Base-by-base conservation (phyloP, 2,329 filamentous ascomycete genomes). In the Hymenoscyphus scutula region DNA sequence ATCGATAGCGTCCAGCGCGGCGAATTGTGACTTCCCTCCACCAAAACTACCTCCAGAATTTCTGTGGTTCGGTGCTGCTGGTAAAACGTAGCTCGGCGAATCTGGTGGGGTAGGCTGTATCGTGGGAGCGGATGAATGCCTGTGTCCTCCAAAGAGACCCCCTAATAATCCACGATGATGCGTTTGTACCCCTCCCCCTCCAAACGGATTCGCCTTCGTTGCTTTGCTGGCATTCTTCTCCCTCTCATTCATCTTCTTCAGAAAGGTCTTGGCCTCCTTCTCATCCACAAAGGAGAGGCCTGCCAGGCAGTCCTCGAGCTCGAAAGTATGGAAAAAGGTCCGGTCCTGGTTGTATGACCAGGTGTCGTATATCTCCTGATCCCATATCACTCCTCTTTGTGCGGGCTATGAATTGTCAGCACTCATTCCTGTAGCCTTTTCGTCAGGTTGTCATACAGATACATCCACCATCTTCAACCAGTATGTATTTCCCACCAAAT, bases 391-490 rank as follows among this genome's bases (percentile, higher is more conserved):
- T 62, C 94, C 93, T 74, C 89, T 86, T 74, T 87, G 88, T 58
- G 89, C 81, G 62, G 91, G 84, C 89, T 94, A 73, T 54, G 37
- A 17, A 56, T 55, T 58, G 59, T 71, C 66, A 71, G 69, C 60
- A 62, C 58, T 19, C 48, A 10, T 30, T 38, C 32, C 53, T 27
- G 15, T 19, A 19, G 41, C 23, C 17, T 25, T 10, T 58, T 38
- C 27, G 0, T 41, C 53, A 54, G 57, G 56, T 37, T 41, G 56
- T 81, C 89, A 74, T 82, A 96, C 92, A 75, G 92, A 97, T 62
- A 99, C 88, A 76, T 99, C 95, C 58, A 99, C 95, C 79, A 99
- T 82, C 81, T 99, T 99, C 70, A 99, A 81, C 92, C 94, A 99
- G 78, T 93, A 96, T 0, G 95, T 97, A 76, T 97, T 89, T 68